Evolutionary conservation across 495 filamentous ascomycete species (phyloP).

Genomic region (Aspergillus campestris): DNA sequence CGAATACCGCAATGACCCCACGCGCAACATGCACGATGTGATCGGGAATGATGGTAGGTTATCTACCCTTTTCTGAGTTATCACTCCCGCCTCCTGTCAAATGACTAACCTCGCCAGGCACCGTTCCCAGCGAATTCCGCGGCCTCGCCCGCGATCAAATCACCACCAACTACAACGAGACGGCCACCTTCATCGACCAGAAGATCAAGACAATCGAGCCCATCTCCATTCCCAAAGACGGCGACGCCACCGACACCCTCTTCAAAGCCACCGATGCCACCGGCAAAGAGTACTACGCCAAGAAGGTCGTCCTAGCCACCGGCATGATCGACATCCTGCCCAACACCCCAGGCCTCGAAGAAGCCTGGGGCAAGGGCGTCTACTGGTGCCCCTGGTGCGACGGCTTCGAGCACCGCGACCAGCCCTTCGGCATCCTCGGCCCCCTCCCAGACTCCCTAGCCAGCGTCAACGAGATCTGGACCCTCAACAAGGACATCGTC

Average conservation of each 20-base stretch:
- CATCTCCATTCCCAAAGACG: slow-evolving; percentile 2
- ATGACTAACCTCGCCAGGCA: slow-evolving; percentile 23
- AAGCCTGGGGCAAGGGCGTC: slow-evolving; percentile 49
- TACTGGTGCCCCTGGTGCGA: slow-evolving; percentile 59
- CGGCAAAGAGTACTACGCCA: slow-evolving; percentile 31
- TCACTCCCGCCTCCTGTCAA: not conserved
- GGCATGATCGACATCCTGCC: slow-evolving; percentile 47
- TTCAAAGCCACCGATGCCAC: slow-evolving; percentile 34
- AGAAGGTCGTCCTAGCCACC: slow-evolving; percentile 47
- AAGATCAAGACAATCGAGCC: slow-evolving; percentile 39
- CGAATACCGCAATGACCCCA: slow-evolving; percentile 47
- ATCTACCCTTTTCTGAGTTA: not conserved
- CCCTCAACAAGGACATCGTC: slow-evolving; percentile 33
- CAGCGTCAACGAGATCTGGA: slow-evolving; percentile 40
- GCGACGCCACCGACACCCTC: slow-evolving; percentile 21
- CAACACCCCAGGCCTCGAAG: slow-evolving; percentile 39
- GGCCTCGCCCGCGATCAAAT: slow-evolving; percentile 44
- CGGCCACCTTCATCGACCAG: slow-evolving; percentile 41
- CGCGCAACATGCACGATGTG: slow-evolving; percentile 50
- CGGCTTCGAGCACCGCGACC: slow-evolving; percentile 49
- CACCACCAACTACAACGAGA: slow-evolving; percentile 29
- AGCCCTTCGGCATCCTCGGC: slow-evolving; percentile 45
- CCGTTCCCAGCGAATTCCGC: slow-evolving; percentile 44
- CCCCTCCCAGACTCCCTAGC: slow-evolving; percentile 32
- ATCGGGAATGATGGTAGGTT: slow-evolving; percentile 47